These are phyloP conservation scores for Phytophthora agathidicida DNA, from an alignment of 352 stramenopile genomes.

Conservation along the genomic window DNA sequence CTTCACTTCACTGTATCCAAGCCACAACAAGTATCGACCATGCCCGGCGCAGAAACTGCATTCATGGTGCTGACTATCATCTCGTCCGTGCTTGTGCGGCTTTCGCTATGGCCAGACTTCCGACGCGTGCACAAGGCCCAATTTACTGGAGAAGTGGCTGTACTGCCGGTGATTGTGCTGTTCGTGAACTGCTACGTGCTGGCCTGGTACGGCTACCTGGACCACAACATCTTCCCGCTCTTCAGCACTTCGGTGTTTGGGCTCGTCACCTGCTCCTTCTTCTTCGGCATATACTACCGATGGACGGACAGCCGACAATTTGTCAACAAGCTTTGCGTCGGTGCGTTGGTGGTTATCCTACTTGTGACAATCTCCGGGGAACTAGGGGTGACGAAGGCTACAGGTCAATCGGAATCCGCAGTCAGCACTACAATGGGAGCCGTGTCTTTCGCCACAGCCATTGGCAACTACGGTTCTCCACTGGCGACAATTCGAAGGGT, in stretches of 20 bases:
- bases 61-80: conserved; percentile 69
- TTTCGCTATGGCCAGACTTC: conserved; percentile 59
- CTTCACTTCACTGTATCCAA: too few relatives aligned
- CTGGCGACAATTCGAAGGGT: conserved; percentile 50
- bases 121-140: conserved; percentile 60
- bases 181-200: conserved; percentile 72
- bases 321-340: conserved; percentile 21
- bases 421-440: conserved; percentile 51
- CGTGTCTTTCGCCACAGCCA: conserved; percentile 52
- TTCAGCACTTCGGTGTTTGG: conserved; percentile 60
- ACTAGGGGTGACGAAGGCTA: conserved; percentile 36
- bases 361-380: conserved; percentile 40
- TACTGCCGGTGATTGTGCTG: conserved; percentile 66
- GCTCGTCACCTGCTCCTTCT: conserved; percentile 41
- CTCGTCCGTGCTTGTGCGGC: conserved; percentile 72
- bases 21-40: conserved; percentile 41
- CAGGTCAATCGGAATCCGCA: conserved; percentile 29
- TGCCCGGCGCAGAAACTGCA: too few relatives aligned
- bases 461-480: conserved; percentile 61
- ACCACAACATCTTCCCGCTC: conserved; percentile 58
- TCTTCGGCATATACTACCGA: conserved; percentile 54
- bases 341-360: conserved; percentile 14
- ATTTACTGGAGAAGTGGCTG: conserved; percentile 49
- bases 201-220: conserved; percentile 56
- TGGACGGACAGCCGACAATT: conserved; percentile 35